These are phyloP conservation scores for Suillus hirtellus DNA, from an alignment of 768 basidiomycete genomes.

Conservation along the genomic window DNA sequence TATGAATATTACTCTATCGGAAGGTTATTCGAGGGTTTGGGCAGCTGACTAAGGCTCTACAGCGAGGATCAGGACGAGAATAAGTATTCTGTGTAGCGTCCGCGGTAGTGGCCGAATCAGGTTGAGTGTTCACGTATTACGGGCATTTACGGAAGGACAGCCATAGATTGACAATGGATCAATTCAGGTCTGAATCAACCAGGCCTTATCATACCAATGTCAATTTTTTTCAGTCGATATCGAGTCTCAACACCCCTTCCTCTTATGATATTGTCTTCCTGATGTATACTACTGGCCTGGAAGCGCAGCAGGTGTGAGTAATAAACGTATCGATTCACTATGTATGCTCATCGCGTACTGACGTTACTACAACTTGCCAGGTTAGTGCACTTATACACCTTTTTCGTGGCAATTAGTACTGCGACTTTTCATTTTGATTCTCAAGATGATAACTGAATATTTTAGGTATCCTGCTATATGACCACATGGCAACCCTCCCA, in stretches of 20 bases:
- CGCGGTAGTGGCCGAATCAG: too few species aligned
- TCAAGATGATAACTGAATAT: too few species aligned
- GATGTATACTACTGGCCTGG: neutral
- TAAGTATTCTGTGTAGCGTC: too few species aligned
- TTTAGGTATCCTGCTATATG: slow-evolving; percentile 31
- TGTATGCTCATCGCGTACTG: neutral
- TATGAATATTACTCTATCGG: too few species aligned
- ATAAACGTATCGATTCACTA: neutral
- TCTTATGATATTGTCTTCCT: neutral
- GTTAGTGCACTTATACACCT: slow-evolving; percentile 1
- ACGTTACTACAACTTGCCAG: neutral
- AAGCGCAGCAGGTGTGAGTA: neutral
- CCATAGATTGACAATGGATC: too few species aligned
- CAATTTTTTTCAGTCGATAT: too few species aligned
- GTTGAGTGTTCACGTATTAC: too few species aligned
- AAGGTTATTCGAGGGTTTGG: too few species aligned
- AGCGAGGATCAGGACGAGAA: too few species aligned
- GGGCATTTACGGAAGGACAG: too few species aligned
- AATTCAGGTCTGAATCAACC: too few species aligned
- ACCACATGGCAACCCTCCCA: slow-evolving; percentile 29
- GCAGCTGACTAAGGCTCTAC: too few species aligned
- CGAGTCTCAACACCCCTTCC: neutral
- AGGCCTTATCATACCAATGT: neutral
- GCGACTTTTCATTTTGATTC: neutral
- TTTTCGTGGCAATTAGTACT: slow-evolving; percentile 1